Conservation (phyloP, 106 monocot genomes). For the Posidonia australis region DNA sequence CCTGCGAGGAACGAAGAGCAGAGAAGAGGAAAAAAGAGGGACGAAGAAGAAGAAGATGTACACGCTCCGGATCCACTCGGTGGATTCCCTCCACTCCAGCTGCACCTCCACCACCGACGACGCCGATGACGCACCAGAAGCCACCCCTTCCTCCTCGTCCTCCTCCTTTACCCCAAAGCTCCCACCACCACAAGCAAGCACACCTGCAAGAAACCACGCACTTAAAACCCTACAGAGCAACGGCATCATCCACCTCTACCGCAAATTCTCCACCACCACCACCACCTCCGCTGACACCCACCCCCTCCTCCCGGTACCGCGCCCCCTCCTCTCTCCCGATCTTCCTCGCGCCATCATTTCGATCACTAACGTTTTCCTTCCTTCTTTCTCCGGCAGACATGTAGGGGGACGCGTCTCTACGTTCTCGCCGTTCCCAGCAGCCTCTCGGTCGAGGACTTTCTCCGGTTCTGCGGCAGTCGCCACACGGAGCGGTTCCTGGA, state of each 20-base stretch:
- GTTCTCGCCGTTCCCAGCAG: constrained; percentile 51
- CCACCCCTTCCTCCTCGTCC: constrained; percentile 10
- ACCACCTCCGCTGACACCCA: constrained; percentile 31
- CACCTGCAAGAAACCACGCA: not conserved
- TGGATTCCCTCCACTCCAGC: not conserved
- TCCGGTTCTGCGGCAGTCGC: constrained; percentile 57
- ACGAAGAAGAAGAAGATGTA: too few relatives aligned
- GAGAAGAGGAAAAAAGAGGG: not conserved
- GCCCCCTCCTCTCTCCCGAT: not conserved
- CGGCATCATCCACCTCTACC: constrained; percentile 11
- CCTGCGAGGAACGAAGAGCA: not conserved
- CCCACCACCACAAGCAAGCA: too few relatives aligned
- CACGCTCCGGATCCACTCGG: constrained; percentile 14
- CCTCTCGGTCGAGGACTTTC: constrained; percentile 57
- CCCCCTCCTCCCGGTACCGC: constrained; percentile 32
- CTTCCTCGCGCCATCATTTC: too few relatives aligned
- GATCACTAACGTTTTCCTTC: too few relatives aligned
- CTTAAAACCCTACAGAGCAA: not conserved
- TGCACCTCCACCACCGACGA: constrained; percentile 1
- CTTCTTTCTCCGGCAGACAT: constrained; percentile 18
- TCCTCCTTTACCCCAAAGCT: constrained; percentile 1
- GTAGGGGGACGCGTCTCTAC: constrained; percentile 51
- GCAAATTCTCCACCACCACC: constrained; percentile 30
- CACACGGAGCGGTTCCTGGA: constrained; percentile 28
- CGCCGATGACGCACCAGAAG: not conserved